Evolutionary conservation across 2,329 filamentous ascomycete genomes (phyloP).

Genomic region (Fusarium brachygibbosum): DNA sequence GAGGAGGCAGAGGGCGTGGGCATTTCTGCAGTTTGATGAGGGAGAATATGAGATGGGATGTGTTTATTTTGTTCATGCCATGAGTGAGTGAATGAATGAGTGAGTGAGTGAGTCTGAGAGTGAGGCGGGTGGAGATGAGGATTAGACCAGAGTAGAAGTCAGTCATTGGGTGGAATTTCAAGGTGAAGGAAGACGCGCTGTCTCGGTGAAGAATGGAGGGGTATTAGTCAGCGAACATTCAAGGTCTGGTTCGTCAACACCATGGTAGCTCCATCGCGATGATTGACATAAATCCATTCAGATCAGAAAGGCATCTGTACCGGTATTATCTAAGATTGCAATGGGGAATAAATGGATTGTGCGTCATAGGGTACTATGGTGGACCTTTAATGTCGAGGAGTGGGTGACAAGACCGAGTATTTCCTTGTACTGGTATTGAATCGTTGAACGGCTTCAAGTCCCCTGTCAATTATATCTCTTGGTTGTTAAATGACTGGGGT

Average conservation of each 20-base stretch:
- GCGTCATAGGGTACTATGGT: neutral
- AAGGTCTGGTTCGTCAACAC: neutral
- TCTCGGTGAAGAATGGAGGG: slow-evolving; percentile 25
- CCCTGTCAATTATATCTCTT: neutral
- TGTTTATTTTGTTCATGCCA: slow-evolving; percentile 5
- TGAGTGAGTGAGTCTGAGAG: neutral
- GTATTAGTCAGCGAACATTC: slow-evolving; percentile 33
- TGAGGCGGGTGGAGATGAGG: slow-evolving; percentile 1
- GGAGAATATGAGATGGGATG: neutral
- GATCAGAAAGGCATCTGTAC: neutral
- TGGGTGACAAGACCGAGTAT: neutral
- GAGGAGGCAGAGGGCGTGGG: slow-evolving; percentile 24
- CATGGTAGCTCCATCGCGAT: neutral
- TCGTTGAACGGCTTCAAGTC: slow-evolving; percentile 7
- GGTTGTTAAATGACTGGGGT: slow-evolving; percentile 1
- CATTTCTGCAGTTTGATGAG: slow-evolving; percentile 22
- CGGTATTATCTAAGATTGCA: neutral
- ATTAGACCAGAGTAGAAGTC: neutral
- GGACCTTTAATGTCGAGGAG: neutral
- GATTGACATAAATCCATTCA: neutral
- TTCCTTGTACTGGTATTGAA: neutral
- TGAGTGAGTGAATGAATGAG: slow-evolving; percentile 4
- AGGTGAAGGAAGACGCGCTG: slow-evolving; percentile 31
- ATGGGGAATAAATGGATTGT: neutral
- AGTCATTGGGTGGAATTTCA: slow-evolving; percentile 23